phyloP scores from a whole-genome alignment of 1,284 basidiomycete genomes.

The Flammula alnicola region DNA sequence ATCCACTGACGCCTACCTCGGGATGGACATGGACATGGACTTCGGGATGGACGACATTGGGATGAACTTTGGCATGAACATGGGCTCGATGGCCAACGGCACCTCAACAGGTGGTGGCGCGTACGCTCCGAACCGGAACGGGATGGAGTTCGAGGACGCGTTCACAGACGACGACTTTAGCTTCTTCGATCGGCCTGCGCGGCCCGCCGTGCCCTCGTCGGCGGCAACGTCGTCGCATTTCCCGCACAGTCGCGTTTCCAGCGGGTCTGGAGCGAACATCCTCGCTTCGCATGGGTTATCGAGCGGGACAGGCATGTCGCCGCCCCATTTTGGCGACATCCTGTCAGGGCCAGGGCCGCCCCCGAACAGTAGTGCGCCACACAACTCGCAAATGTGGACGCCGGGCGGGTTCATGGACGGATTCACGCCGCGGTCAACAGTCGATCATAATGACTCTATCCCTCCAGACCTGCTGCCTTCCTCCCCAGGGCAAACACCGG shows the following conservation, averaged over 20 bases:
- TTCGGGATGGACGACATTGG: slow-evolving; percentile 50
- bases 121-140: too few species aligned
- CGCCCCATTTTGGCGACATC: slow-evolving; percentile 35
- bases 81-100: slow-evolving; percentile 24
- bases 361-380: slow-evolving; percentile 30
- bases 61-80: slow-evolving; percentile 42
- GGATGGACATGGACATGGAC: slow-evolving; percentile 49
- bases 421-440: slow-evolving; percentile 32
- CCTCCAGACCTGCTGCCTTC: slow-evolving; percentile 40
- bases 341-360: slow-evolving; percentile 30
- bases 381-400: slow-evolving; percentile 24
- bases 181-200: slow-evolving; percentile 66
- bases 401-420: slow-evolving; percentile 29
- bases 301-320: slow-evolving; percentile 25
- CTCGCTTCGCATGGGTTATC: too few species aligned
- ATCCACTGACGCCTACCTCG: slow-evolving; percentile 42
- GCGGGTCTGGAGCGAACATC: too few species aligned
- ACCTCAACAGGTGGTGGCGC: too few species aligned
- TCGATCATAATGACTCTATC: slow-evolving; percentile 27
- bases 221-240: slow-evolving; percentile 7
- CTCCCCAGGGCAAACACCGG: slow-evolving; percentile 39
- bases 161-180: slow-evolving; percentile 83
- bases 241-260: slow-evolving; percentile 1
- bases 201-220: slow-evolving; percentile 13
- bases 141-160: slow-evolving; percentile 62